Conservation (phyloP, 805 yeast genomes). For the Isabelozyma heimii region DNA sequence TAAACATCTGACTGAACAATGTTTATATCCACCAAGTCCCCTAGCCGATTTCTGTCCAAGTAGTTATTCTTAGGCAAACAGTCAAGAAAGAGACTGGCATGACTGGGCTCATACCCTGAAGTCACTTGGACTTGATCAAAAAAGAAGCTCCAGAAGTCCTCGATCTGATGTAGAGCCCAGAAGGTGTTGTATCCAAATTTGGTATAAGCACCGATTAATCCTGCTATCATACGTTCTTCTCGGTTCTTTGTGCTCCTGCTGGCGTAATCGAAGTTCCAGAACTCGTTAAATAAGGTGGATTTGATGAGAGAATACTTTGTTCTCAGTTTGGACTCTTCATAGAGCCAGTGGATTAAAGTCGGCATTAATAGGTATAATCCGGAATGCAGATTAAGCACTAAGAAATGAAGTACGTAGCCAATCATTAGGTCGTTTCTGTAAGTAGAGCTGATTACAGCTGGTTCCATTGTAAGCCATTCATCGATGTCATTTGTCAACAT, state of each 20-base stretch:
- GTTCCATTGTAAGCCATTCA: conserved; percentile 35
- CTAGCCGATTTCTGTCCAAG: neutral
- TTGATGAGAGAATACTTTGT: neutral
- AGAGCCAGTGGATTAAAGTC: conserved; percentile 35
- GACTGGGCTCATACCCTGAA: neutral
- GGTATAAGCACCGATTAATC: conserved; percentile 11
- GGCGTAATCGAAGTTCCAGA: conserved; percentile 16
- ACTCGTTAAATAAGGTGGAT: conserved; percentile 16
- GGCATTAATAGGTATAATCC: conserved; percentile 32
- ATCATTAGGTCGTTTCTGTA: conserved; percentile 23
- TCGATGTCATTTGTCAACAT: conserved; percentile 33
- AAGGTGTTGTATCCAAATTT: conserved; percentile 9
- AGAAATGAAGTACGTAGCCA: conserved; percentile 34
- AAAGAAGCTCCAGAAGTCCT: conserved; percentile 27
- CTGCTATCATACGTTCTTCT: conserved; percentile 6
- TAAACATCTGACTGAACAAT: conserved; percentile 3
- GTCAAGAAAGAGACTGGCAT: neutral
- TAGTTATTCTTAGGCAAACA: neutral
- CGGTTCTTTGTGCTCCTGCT: conserved; percentile 7
- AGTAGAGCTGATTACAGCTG: conserved; percentile 14
- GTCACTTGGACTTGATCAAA: conserved; percentile 4
- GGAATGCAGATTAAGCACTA: conserved; percentile 32
- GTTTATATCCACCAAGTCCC: neutral
- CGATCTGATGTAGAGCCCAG: conserved; percentile 23
- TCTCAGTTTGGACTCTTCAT: conserved; percentile 19